Percentiles rank a stretch among this genome's conserved stretches.
These are phyloP conservation scores for Arxiozyma bovina DNA, from an alignment of 1,139 yeast species.

Conservation along the genomic window DNA sequence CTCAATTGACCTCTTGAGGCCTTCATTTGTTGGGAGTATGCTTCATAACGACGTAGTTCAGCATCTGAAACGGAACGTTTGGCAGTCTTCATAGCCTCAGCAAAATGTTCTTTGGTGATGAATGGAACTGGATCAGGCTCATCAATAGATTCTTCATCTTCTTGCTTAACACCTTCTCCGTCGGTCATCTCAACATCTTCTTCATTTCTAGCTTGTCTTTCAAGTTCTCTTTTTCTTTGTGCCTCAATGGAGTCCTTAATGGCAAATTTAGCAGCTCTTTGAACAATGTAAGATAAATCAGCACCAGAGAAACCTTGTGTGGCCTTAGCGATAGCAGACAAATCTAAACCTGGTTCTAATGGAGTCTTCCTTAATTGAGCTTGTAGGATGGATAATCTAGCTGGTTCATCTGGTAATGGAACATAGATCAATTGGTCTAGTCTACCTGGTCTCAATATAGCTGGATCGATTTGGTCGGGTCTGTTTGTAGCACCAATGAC, in stretches of 20 bases:
- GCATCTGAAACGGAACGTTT: slow-evolving; percentile 95
- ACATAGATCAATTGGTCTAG: slow-evolving; percentile 96
- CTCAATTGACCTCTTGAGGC: slow-evolving; percentile 90
- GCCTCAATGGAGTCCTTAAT: slow-evolving; percentile 97
- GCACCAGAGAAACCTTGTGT: slow-evolving; percentile 99
- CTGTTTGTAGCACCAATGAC: slow-evolving; percentile 99
- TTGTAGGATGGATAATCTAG: slow-evolving; percentile 82
- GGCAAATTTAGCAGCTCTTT: slow-evolving; percentile 97
- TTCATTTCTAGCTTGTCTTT: slow-evolving; percentile 36
- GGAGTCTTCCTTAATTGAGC: slow-evolving; percentile 99
- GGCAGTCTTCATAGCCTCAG: slow-evolving; percentile 99
- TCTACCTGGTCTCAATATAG: slow-evolving; percentile 97
- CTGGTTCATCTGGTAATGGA: slow-evolving; percentile 93
- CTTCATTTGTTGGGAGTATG: slow-evolving; percentile 93
- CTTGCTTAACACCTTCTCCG: slow-evolving; percentile 46
- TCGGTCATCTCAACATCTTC: slow-evolving; percentile 66
- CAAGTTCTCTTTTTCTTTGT: slow-evolving; percentile 45
- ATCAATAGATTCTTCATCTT: slow-evolving; percentile 40
- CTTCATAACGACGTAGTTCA: slow-evolving; percentile 96
- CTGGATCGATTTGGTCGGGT: slow-evolving; percentile 98
- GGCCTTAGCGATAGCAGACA: slow-evolving; percentile 80
- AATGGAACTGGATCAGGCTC: slow-evolving; percentile 84
- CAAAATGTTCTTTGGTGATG: slow-evolving; percentile 86
- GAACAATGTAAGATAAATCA: slow-evolving; percentile 92
- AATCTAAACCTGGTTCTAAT: slow-evolving; percentile 90